These are phyloP conservation scores for Monosporascus sp. DNA, from an alignment of 2,329 filamentous ascomycete species.

Conservation along the genomic window DNA sequence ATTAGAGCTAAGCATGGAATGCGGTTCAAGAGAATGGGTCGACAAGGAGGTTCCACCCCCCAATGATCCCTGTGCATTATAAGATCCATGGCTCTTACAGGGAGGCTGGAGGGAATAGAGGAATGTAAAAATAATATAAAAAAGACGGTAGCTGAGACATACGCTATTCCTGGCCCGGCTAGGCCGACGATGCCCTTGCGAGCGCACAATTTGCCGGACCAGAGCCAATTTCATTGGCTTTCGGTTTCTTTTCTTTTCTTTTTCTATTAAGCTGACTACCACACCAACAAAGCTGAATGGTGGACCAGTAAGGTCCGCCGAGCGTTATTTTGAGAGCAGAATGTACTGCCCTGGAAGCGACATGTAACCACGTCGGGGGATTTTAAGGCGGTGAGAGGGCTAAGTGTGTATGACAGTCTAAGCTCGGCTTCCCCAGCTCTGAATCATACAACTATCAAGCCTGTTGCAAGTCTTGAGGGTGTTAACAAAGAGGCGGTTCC, in stretches of 20 bases:
- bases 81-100: conserved; percentile 19
- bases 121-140: background rate
- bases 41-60: background rate
- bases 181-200: background rate
- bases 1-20: background rate
- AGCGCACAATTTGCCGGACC: background rate
- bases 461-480: background rate
- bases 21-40: background rate
- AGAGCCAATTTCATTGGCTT: background rate
- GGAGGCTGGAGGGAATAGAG: conserved; percentile 3
- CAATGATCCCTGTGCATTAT: background rate
- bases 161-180: background rate
- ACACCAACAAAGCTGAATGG: conserved; percentile 21
- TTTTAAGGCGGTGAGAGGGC: background rate
- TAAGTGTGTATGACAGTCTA: background rate
- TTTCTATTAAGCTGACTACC: background rate
- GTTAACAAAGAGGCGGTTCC: background rate
- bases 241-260: conserved; percentile 3
- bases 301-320: conserved; percentile 16
- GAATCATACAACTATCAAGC: background rate
- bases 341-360: background rate
- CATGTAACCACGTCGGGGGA: background rate
- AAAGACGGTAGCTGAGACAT: background rate
- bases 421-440: background rate
- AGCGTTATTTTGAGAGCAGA: conserved; percentile 1